phyloP scores from a whole-genome alignment of 2,329 filamentous ascomycete genomes.

The Alternaria arbusti region DNA sequence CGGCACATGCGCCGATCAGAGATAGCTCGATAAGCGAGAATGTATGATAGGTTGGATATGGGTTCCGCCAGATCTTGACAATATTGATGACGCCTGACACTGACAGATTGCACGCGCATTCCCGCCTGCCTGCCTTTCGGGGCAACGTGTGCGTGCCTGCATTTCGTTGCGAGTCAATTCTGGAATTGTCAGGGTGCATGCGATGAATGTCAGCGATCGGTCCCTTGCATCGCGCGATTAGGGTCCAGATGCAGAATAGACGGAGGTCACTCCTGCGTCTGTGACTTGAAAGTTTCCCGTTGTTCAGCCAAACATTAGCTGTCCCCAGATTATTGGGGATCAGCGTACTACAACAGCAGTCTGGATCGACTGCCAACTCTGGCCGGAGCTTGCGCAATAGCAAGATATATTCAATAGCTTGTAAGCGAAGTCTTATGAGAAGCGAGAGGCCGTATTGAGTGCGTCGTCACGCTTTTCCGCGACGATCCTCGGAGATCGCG shows the following conservation, averaged over 20 bases:
- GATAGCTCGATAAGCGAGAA: conserved; percentile 15
- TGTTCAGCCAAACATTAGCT: conserved; percentile 1
- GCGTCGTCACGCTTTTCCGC: conserved; percentile 1
- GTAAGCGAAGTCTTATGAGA: neutral
- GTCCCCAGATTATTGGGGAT: neutral
- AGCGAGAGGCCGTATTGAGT: neutral
- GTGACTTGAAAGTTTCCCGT: neutral
- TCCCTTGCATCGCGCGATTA: neutral
- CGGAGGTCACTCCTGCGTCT: neutral
- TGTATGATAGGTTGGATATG: conserved; percentile 10
- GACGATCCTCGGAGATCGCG: conserved; percentile 1
- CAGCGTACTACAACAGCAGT: neutral
- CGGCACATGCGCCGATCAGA: neutral
- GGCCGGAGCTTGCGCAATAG: neutral
- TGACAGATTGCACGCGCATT: conserved; percentile 2
- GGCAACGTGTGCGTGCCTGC: conserved; percentile 9
- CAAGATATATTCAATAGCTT: neutral
- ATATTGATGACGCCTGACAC: conserved; percentile 12
- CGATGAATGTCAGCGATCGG: neutral
- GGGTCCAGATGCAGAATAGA: neutral
- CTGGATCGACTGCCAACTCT: neutral
- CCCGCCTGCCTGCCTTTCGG: conserved; percentile 1
- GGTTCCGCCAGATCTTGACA: neutral
- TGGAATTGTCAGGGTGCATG: neutral
- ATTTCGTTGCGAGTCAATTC: conserved; percentile 2